phyloP scores from a whole-genome alignment of 176 grass and related monocot species.

The Tuctoria greenei region DNA sequence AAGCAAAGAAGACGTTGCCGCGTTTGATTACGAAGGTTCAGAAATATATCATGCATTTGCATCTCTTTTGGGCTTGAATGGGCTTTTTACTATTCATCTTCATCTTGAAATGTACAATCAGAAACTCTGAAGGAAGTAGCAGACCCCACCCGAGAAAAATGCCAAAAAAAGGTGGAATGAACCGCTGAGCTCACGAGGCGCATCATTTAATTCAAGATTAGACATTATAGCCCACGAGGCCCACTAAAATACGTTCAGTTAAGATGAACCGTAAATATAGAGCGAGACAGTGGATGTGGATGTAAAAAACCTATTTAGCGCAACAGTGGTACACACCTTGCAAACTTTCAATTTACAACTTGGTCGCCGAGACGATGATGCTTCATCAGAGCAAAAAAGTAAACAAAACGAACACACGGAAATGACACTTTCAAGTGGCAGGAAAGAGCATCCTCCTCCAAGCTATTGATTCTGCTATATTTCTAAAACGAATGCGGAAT shows the following conservation, averaged over 20 bases:
- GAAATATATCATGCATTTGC: background rate
- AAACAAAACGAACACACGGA: conserved; percentile 15
- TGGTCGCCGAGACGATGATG: background rate
- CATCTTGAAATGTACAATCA: background rate
- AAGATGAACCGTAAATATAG: conserved; percentile 1
- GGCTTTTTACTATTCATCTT: background rate
- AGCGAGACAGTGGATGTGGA: background rate
- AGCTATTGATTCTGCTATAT: no score
- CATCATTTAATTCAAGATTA: background rate
- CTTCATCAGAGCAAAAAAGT: background rate
- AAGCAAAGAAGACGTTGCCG: background rate
- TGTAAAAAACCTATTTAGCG: background rate
- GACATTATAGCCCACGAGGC: no score
- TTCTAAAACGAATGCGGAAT: conserved; percentile 5
- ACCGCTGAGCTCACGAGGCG: conserved; percentile 24
- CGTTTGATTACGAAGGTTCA: background rate
- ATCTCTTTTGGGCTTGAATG: background rate
- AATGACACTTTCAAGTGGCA: conserved; percentile 8
- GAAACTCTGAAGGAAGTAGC: background rate
- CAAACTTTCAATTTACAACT: conserved; percentile 66
- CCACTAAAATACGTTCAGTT: background rate
- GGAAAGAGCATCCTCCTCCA: no score
- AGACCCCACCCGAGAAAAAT: background rate
- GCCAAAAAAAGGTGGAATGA: no score
- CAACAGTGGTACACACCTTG: conserved; percentile 20